phyloP scores from a whole-genome alignment of 148 eudicot genomes.

The Nepenthes gracilis region DNA sequence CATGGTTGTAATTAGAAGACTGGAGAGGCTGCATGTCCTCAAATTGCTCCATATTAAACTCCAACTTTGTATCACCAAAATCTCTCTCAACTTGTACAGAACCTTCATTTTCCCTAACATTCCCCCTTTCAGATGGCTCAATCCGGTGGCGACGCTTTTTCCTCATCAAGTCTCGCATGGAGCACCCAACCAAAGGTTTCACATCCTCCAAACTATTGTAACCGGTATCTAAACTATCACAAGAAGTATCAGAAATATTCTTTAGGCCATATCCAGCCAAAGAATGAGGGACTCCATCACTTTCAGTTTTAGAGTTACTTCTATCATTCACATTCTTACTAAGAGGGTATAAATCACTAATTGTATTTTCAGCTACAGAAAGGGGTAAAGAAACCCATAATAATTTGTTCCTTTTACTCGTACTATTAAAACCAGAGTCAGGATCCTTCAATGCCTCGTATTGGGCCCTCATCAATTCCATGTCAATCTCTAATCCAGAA shows the following conservation, averaged over 20 bases:
- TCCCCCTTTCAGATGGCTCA: conserved; percentile 23
- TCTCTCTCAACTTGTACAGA: conserved; percentile 8
- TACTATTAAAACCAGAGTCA: conserved; percentile 18
- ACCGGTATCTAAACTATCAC: conserved; percentile 14
- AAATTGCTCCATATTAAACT: conserved; percentile 7
- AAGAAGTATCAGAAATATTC: conserved; percentile 6
- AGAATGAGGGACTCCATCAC: conserved; percentile 8
- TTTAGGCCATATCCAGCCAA: conserved; percentile 8
- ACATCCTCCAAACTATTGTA: conserved; percentile 11
- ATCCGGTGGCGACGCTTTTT: conserved; percentile 39
- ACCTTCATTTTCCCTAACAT: conserved; percentile 14
- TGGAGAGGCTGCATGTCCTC: conserved; percentile 17
- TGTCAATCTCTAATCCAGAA: conserved; percentile 10
- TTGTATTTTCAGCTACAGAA: conserved; percentile 19
- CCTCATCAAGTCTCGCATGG: conserved; percentile 90
- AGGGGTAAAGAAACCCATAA: conserved; percentile 60
- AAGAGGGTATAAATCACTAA: conserved; percentile 12
- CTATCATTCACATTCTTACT: conserved; percentile 12
- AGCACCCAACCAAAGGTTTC: conserved; percentile 34
- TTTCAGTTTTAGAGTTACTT: conserved; percentile 7
- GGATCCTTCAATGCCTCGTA: conserved; percentile 9
- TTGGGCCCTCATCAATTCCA: conserved; percentile 20
- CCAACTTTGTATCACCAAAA: conserved; percentile 14
- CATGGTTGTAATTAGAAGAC: conserved; percentile 7
- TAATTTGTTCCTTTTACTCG: conserved; percentile 32